Percentiles rank a stretch among this genome's conserved stretches.
These are phyloP conservation scores for Phytophthora pseudosyringae DNA, from an alignment of 352 stramenopile species.

Conservation along the genomic window DNA sequence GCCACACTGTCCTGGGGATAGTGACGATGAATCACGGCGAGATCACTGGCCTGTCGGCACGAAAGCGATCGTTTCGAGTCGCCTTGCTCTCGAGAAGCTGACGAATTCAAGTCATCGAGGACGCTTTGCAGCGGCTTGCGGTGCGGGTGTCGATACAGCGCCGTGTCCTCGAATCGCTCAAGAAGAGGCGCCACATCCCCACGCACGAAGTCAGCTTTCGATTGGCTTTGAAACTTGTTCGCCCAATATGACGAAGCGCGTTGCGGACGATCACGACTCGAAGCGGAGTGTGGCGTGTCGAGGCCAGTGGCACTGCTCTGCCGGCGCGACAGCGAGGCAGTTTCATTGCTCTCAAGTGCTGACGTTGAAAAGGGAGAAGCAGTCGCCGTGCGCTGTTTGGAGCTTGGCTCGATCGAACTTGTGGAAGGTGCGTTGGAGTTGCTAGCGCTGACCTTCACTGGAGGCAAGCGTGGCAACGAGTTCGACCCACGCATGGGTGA, in stretches of 20 bases:
- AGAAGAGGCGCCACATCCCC: constrained; percentile 41
- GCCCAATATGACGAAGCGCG: constrained; percentile 25
- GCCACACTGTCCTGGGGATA: constrained; percentile 12
- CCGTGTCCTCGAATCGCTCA: constrained; percentile 42
- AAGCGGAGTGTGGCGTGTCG: constrained; percentile 5
- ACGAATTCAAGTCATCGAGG: constrained; percentile 39
- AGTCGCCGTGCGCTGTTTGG: not conserved
- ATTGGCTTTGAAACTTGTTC: constrained; percentile 36
- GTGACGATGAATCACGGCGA: constrained; percentile 13
- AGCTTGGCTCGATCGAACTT: not conserved
- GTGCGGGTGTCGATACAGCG: constrained; percentile 42
- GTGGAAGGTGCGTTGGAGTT: not conserved
- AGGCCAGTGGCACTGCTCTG: not conserved
- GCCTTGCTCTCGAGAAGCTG: not conserved
- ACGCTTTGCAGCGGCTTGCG: constrained; percentile 39
- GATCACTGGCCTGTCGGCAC: constrained; percentile 26
- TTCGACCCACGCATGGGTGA: constrained; percentile 11
- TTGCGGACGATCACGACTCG: not conserved
- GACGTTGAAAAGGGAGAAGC: constrained; percentile 24
- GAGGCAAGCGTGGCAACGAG: constrained; percentile 23
- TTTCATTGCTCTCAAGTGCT: not conserved
- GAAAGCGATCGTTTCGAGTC: constrained; percentile 7
- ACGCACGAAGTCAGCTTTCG: constrained; percentile 41
- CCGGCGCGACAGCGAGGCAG: not conserved
- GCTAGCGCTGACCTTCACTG: constrained; percentile 3